Evolutionary conservation across 2,329 filamentous ascomycete genomes (phyloP), one percentile per base, ranked within the genome.

Genomic region (Biscogniauxia mediterranea): DNA sequence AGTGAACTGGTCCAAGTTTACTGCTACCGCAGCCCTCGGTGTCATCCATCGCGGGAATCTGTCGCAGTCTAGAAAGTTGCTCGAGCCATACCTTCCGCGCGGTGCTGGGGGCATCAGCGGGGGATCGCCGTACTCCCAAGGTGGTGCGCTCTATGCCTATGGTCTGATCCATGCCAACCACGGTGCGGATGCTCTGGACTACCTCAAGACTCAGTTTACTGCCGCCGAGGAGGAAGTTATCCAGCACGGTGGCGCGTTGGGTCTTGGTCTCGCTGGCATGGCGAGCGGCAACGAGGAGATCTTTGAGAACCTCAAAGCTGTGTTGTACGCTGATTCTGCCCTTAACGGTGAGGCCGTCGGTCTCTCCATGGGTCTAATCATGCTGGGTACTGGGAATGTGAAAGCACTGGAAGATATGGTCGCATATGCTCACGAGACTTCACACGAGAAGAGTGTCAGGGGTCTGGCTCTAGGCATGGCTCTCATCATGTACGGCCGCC

Each of bases 1-100:
- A 25, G 93, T 98, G 54, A 99, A 99, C 80, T 99, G 95, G 95
- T 97, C 93, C 63, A 99, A 99, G 76, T 99, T 99, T 75, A 97
- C 95, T 0, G 95, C 95, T 15, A 99, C 95, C 4, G 95, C 95
- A 60, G 95, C 95, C 7, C 82, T 99, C 5, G 95, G 95, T 76
- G 95, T 98, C 56, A 97, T 99, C 65, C 95, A 99, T 77, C 90
- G 93, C 53, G 95, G 95, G 59, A 99, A 99, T 76, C 83, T 99
- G 61, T 91, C 90, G 23, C 94, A 99, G 72, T 95, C 93, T 1
- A 88, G 93, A 72, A 97, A 97, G 79, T 85, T 99, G 1, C 84
- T 99, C 15, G 93, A 97, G 72, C 95, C 95, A 2, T 99, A 99
- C 73, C 87, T 99, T 8, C 95, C 95, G 15, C 89, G 91, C 88